Evolutionary conservation across 495 filamentous ascomycete genomes (phyloP), one percentile per base, ranked within the genome.

Genomic region (Neurospora africana): DNA sequence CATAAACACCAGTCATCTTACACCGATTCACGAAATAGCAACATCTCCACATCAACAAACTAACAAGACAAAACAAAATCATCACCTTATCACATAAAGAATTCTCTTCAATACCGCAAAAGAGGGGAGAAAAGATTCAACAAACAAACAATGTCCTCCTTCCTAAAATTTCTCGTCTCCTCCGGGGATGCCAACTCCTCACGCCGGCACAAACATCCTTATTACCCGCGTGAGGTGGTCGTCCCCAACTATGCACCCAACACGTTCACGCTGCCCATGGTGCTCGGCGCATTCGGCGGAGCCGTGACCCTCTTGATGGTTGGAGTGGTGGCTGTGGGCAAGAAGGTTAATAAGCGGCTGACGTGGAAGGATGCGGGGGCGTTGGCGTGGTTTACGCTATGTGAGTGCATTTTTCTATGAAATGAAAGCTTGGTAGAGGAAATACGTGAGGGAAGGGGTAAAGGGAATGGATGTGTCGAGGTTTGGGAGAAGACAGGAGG

Each of bases 151-250:
- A 65, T 65, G 53, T 65, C 53, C 23, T 65, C 53, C 27, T 65
- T 65, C 53, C 53, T 65, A 33, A 65, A 65, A 33, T 65, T 65
- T 15, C 53, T 65, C 53, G 27, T 65, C 53, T 65, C 53, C 53
- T 65, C 53, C 15, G 53, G 53, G 53, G 53, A 65, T 27, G 23
- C 53, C 53, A 30, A 17, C 53, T 65, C 53, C 7, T 35, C 53
- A 65, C 53, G 53, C 27, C 53, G 53, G 15, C 53, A 65, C 27
- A 74, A 78, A 23, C 91, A 95, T 74, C 91, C 92, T 11, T 95
- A 93, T 79, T 92, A 91, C 74, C 92, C 92, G 15, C 75, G 86
- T 4, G 87, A 87, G 68, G 87, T 86, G 17, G 71, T 82, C 23
- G 88, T 95, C 67, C 81, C 84, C 15, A 84, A 81, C 37, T 95